Evolutionary conservation across 2,329 filamentous ascomycete species (phyloP), one percentile per base, ranked within the genome.

Genomic region (Cladosporium sp.): DNA sequence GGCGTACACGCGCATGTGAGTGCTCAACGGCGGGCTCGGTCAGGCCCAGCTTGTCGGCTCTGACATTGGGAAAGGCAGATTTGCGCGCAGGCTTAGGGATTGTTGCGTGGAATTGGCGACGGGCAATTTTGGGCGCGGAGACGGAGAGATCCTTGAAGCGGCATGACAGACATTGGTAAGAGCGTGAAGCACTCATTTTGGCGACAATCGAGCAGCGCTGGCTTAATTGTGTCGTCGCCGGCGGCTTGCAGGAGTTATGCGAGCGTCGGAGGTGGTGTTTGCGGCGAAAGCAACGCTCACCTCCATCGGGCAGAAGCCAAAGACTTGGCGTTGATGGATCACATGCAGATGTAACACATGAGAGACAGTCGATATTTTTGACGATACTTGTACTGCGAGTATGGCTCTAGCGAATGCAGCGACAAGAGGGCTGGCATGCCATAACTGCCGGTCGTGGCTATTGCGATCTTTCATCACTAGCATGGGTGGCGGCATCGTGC

Each of bases 11-110:
- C 3, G 62, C 44, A n/a, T 50, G 35, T 34, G 56, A 58, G 36
- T 60, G 58, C 36, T 58, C 53, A n/a, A 55, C 50, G 22, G 34
- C 49, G 34, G 50, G 56, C 25, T 53, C 40, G 35, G 32, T 58
- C 9, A 67, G 58, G 19, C 62, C 63, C 57, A 70, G 62, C 58
- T 77, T 74, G 20, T 69, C 65, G 53, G 75, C 74, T 62, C 75
- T 77, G 69, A 78, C 72, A 58, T 71, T 76, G 45, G 74, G 70
- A 59, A 75, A 77, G 61, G 73, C 70, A 25, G 74, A 72, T 60
- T 71, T 69, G 60, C 76, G 74, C 34, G 71, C 71, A 42, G 70
- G 61, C 17, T 70, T 60, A 51, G 73, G 61, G 40, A 72, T 73
- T 24, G 72, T 70, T 62, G 73, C 70, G 70, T 77, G 76, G 59